These are phyloP conservation scores for Catharanthus roseus DNA, from an alignment of 257 asterid species.

Conservation along the genomic window DNA sequence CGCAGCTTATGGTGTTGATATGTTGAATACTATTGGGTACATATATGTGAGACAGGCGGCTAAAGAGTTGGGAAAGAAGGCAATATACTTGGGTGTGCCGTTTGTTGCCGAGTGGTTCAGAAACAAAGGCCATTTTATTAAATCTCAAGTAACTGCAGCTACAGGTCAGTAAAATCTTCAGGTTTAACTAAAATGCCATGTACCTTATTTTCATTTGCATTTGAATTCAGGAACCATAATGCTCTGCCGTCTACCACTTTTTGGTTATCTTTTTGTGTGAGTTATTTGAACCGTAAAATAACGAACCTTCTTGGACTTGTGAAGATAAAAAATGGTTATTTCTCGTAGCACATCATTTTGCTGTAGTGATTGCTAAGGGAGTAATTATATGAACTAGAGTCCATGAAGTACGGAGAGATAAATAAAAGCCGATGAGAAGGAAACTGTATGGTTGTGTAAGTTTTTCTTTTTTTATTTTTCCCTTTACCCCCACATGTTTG, in stretches of 20 bases:
- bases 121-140: conserved; percentile 91
- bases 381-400: not conserved
- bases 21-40: conserved; percentile 95
- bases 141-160: conserved; percentile 99
- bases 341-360: not conserved
- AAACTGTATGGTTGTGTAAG: not conserved
- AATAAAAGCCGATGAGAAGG: not conserved
- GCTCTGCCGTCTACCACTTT: not conserved
- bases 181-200: not conserved
- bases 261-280: conserved; percentile 34
- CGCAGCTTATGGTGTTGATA: conserved; percentile 97
- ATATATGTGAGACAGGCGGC: conserved; percentile 94
- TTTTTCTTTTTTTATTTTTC: not conserved
- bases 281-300: not conserved
- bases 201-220: not conserved
- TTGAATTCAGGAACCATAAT: not conserved
- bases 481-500: too few relatives aligned
- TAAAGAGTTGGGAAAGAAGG: conserved; percentile 98
- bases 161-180: conserved; percentile 52
- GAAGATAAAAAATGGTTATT: not conserved
- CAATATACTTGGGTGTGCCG: conserved; percentile 82
- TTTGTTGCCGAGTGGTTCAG: conserved; percentile 99
- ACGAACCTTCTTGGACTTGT: not conserved
- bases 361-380: not conserved
- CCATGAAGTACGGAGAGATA: not conserved